phyloP scores from a whole-genome alignment of 2,329 filamentous ascomycete species.

The Pseudogymnoascus destructans region DNA sequence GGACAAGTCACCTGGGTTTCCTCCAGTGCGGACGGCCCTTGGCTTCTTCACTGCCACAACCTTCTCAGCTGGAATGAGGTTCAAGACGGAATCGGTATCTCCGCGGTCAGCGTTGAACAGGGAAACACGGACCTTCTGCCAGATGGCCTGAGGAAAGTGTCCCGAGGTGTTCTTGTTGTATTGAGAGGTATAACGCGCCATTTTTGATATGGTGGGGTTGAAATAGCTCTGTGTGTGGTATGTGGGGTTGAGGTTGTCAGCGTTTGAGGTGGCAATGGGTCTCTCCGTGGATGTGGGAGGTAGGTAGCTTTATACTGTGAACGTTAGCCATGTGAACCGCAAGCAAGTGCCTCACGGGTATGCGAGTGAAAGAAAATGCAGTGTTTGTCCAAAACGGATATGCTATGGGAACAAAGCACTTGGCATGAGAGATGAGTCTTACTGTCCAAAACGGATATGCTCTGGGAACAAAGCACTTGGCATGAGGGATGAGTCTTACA shows the following conservation, averaged over 20 bases:
- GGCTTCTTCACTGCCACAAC: background rate
- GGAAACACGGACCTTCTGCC: background rate
- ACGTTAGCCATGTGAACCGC: constrained; percentile 4
- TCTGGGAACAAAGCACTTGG: background rate
- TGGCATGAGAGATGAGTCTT: background rate
- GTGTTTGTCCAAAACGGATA: background rate
- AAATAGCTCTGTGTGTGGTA: background rate
- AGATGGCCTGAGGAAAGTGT: background rate
- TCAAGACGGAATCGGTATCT: background rate
- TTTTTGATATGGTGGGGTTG: background rate
- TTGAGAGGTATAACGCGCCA: background rate
- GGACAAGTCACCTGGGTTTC: background rate
- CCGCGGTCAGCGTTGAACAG: background rate
- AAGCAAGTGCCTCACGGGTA: background rate
- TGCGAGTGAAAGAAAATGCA: constrained; percentile 2
- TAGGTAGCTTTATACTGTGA: background rate
- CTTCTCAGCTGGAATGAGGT: background rate
- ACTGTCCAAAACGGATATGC: background rate
- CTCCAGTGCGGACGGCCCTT: background rate
- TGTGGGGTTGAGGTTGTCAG: background rate
- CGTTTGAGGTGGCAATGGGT: background rate
- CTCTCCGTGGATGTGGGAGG: background rate
- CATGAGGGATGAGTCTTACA: background rate
- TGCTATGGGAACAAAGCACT: background rate
- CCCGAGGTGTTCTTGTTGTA: background rate